Percentiles rank a stretch among this genome's conserved stretches.
Conservation (phyloP, 2,329 filamentous ascomycete genomes). For the Trichoderma koningii region DNA sequence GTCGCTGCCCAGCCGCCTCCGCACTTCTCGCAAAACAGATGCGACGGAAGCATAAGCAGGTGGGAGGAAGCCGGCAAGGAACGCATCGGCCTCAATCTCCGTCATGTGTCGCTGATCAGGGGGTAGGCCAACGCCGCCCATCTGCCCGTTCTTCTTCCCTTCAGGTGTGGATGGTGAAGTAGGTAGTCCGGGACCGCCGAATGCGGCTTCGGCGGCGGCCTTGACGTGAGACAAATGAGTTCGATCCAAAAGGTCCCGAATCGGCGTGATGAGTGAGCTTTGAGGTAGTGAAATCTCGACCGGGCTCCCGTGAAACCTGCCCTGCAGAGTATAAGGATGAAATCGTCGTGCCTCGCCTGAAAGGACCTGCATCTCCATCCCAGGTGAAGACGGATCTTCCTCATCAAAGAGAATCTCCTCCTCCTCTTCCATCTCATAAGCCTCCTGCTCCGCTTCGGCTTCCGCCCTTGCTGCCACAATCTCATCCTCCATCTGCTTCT, state of each 20-base stretch:
- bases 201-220: slow-evolving; percentile 69
- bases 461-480: slow-evolving; percentile 32
- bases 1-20: slow-evolving; percentile 68
- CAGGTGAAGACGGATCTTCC: slow-evolving; percentile 34
- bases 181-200: slow-evolving; percentile 77
- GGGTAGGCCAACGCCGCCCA: slow-evolving; percentile 65
- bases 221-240: slow-evolving; percentile 74
- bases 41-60: slow-evolving; percentile 69
- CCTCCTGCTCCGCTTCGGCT: slow-evolving; percentile 31
- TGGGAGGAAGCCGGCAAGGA: slow-evolving; percentile 68
- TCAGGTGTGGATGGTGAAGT: slow-evolving; percentile 72
- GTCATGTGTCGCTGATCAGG: slow-evolving; percentile 68
- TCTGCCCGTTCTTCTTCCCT: slow-evolving; percentile 57
- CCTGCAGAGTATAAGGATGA: slow-evolving; percentile 73
- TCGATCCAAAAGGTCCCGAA: slow-evolving; percentile 66
- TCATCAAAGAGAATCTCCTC: background rate
- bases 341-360: slow-evolving; percentile 51
- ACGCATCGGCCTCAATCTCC: slow-evolving; percentile 74
- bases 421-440: slow-evolving; percentile 35
- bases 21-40: slow-evolving; percentile 70
- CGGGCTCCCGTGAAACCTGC: slow-evolving; percentile 73
- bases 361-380: slow-evolving; percentile 38
- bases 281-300: slow-evolving; percentile 75
- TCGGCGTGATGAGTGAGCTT: slow-evolving; percentile 67
- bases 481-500: slow-evolving; percentile 35